These are phyloP conservation scores for Podila epicladia DNA, from an alignment of 192 early-diverging fungal species.

Conservation along the genomic window DNA sequence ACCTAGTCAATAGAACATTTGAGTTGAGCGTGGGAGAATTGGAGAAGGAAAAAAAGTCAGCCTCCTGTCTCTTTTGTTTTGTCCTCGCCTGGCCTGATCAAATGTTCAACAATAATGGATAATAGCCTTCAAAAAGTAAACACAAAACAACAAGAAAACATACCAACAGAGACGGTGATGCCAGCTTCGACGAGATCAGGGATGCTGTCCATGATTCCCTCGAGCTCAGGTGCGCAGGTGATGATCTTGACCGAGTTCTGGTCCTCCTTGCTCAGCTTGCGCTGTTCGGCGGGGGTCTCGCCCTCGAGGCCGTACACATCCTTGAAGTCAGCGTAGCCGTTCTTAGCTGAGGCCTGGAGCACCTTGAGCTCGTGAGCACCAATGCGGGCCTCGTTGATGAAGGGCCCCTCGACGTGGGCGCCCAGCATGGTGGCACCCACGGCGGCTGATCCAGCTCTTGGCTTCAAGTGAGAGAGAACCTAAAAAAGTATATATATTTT, in stretches of 20 bases:
- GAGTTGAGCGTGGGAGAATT: conserved; percentile 1
- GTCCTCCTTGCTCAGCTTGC: conserved; percentile 40
- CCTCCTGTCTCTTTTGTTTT: background rate
- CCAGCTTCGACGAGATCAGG: conserved; percentile 69
- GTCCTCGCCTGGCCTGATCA: background rate
- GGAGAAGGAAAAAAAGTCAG: background rate
- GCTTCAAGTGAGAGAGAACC: conserved; percentile 67
- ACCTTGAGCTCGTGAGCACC: conserved; percentile 78
- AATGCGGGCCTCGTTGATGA: conserved; percentile 75
- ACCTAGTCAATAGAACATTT: conserved; percentile 30
- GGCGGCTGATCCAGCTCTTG: conserved; percentile 66
- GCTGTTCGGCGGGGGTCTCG: conserved; percentile 32
- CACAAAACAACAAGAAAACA: too few relatives aligned
- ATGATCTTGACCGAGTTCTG: conserved; percentile 71
- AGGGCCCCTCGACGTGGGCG: conserved; percentile 70
- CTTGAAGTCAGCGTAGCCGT: conserved; percentile 72
- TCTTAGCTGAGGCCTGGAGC: conserved; percentile 65
- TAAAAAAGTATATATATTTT: background rate
- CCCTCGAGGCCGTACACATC: conserved; percentile 76
- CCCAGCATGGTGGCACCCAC: conserved; percentile 74
- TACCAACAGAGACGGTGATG: conserved; percentile 73
- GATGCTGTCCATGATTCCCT: conserved; percentile 73
- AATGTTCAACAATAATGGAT: background rate
- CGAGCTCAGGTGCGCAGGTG: conserved; percentile 83
- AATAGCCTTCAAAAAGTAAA: too few relatives aligned